Base-by-base conservation (phyloP, 2,329 filamentous ascomycete species). In the Clarireedia sp. region DNA sequence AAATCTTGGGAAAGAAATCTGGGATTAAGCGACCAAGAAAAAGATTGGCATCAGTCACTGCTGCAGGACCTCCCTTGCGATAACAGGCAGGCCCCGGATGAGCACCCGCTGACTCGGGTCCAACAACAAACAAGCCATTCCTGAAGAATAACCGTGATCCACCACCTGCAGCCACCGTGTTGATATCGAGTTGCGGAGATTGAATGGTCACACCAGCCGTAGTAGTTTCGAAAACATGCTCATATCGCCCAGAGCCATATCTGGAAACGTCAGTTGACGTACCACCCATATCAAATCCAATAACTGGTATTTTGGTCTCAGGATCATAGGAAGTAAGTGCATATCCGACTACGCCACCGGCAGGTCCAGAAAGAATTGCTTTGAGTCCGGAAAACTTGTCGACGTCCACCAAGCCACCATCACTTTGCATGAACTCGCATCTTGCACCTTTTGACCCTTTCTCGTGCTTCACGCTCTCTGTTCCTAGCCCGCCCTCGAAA, bases 211-310 rank as follows among this genome's bases (percentile, higher is more conserved):
- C 82, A 12, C 87, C 88, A 0, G 88, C 87, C 0, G 86, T 90
- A 0, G 85, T 89, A 0, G 86, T 89, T 64, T 90, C 87, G 58
- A 90, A 89, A 0, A 86, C 82, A 64, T 88, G 85, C 56, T 87
- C 83, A 60, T 86, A 82, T 55, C 81, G 73, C 21, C 85, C 85
- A 10, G 86, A 83, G 5, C 87, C 89, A 64, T 92, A 96, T 48
- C 91, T 78, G 36, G 89, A 95, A 9, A 96, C 89, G 69, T 96
- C 91, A 0, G 91, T 96, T 56, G 86, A 91, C 0, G 91, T 96
- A 10, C 91, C 91, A 38, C 90, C 90, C 91, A 96, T 96, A 63
- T 96, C 91, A 66, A 96, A 96, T 0, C 91, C 91, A 64, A 96
- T 96, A 3, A 96, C 87, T 0, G 90, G 90, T 0, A 82, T 89